These are phyloP conservation scores for Venturia aucupariae DNA, from an alignment of 2,329 filamentous ascomycete species.

Conservation along the genomic window DNA sequence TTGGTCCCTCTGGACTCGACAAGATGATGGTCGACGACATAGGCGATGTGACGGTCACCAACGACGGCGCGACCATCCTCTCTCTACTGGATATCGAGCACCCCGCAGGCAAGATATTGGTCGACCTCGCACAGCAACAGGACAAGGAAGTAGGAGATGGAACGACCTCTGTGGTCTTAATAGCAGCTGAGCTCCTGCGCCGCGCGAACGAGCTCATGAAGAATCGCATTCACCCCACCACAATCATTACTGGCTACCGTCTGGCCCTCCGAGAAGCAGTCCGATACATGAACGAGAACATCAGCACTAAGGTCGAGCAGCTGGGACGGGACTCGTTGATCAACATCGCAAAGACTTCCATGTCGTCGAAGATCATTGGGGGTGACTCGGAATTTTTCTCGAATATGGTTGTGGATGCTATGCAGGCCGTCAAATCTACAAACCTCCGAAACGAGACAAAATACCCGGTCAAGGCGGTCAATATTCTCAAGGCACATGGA, in stretches of 20 bases:
- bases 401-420: conserved; percentile 94
- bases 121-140: conserved; percentile 95
- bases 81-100: conserved; percentile 94
- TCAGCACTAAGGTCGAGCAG: conserved; percentile 89
- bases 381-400: conserved; percentile 93
- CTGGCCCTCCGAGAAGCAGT: conserved; percentile 91
- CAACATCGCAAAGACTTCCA: conserved; percentile 95
- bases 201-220: conserved; percentile 97
- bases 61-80: conserved; percentile 95
- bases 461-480: conserved; percentile 98
- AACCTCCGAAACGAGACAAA: conserved; percentile 88
- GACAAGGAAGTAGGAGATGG: conserved; percentile 98
- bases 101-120: conserved; percentile 94
- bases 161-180: conserved; percentile 94
- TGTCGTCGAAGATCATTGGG: conserved; percentile 99
- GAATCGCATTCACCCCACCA: conserved; percentile 99
- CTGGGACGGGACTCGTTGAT: conserved; percentile 83
- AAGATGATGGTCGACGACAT: conserved; percentile 99
- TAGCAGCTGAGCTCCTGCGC: conserved; percentile 87
- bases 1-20: conserved; percentile 91
- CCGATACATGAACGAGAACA: conserved; percentile 98
- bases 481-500: conserved; percentile 95
- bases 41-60: conserved; percentile 97
- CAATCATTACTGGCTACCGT: conserved; percentile 97
- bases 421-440: conserved; percentile 85